Evolutionary conservation across 495 filamentous ascomycete species (phyloP).

Genomic region (Neurospora sp.): DNA sequence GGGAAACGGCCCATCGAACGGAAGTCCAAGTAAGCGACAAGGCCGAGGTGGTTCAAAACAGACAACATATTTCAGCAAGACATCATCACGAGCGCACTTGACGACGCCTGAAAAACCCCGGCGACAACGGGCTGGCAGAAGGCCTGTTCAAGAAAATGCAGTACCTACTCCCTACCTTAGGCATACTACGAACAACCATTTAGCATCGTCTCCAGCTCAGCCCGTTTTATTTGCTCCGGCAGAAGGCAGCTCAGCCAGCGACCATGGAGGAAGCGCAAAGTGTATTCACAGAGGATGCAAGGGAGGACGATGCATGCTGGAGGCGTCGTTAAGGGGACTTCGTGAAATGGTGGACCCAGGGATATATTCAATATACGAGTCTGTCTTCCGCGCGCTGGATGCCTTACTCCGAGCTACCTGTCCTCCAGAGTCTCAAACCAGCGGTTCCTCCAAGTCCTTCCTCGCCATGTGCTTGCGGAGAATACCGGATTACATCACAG

Average conservation of each 20-base stretch:
- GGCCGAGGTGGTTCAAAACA: neutral
- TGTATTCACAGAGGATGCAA: conserved; percentile 6
- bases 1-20: neutral
- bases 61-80: conserved; percentile 13
- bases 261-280: neutral
- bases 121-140: conserved; percentile 5
- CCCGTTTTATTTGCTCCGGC: neutral
- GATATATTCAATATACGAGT: conserved; percentile 11
- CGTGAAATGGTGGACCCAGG: neutral
- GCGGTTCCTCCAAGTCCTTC: conserved; percentile 34
- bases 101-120: conserved; percentile 8
- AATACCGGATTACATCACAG: conserved; percentile 52
- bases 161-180: conserved; percentile 20
- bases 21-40: neutral
- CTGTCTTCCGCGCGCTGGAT: conserved; percentile 38
- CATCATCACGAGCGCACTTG: conserved; percentile 1
- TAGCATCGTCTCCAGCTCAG: conserved; percentile 8
- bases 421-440: conserved; percentile 2
- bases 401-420: conserved; percentile 37
- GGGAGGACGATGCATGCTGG: conserved; percentile 7
- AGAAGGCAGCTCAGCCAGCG: neutral
- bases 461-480: conserved; percentile 55
- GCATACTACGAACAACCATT: conserved; percentile 13
- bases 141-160: conserved; percentile 6
- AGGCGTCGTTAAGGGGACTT: neutral